A percentile compares a stretch with the other conserved stretches of the same genome.
Conservation (phyloP, 176 grass and related monocot genomes). For the Rhynchospora pubera region DNA sequence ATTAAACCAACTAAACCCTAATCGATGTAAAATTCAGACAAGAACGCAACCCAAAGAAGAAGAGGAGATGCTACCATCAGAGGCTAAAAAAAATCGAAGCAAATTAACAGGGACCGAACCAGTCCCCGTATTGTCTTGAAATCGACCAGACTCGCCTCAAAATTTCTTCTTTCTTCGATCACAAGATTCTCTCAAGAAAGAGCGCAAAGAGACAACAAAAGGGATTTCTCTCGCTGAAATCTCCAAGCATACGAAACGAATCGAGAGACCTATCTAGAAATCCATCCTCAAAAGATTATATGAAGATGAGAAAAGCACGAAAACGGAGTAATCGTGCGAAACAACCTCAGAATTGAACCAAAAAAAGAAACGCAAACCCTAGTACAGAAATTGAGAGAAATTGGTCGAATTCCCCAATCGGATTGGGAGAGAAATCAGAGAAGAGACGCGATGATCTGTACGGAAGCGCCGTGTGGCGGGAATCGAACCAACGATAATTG, state of each 20-base stretch:
- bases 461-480: constrained; percentile 16
- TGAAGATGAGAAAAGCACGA: neutral
- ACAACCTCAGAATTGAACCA: neutral
- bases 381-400: neutral
- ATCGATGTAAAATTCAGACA: neutral
- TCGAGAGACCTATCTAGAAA: constrained; percentile 11
- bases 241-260: neutral
- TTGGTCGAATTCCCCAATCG: neutral
- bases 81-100: neutral
- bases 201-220: neutral
- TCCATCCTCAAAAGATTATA: neutral
- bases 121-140: constrained; percentile 11
- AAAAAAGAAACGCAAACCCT: constrained; percentile 7
- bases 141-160: neutral
- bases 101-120: constrained; percentile 12
- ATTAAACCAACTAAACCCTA: constrained; percentile 18
- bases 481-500: neutral
- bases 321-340: neutral
- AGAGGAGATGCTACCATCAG: constrained; percentile 10
- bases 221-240: neutral
- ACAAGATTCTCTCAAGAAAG: neutral
- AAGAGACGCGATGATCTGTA: neutral
- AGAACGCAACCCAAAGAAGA: neutral
- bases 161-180: constrained; percentile 8
- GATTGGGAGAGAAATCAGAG: neutral